Conservation (phyloP, 257 asterid species). For the Solanum okadae region DNA sequence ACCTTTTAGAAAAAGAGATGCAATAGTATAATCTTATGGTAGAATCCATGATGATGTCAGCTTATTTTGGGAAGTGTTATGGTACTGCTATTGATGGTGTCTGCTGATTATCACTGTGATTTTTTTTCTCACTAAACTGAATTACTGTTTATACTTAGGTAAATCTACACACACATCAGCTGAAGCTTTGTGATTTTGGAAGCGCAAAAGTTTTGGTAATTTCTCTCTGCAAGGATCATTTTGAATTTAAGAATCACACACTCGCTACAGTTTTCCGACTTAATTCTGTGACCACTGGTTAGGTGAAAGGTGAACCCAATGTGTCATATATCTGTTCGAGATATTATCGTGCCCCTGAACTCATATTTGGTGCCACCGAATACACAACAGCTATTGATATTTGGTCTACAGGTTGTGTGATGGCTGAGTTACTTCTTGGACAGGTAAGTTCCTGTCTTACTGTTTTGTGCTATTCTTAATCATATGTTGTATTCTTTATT, state of each 20-base stretch:
- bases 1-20: neutral
- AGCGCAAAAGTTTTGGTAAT: slow-evolving; percentile 97
- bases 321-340: slow-evolving; percentile 94
- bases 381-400: slow-evolving; percentile 93
- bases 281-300: slow-evolving; percentile 15
- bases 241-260: neutral
- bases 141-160: slow-evolving; percentile 46
- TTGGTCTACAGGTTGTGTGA: slow-evolving; percentile 97
- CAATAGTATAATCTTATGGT: neutral
- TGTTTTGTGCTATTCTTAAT: neutral
- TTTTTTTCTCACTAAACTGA: slow-evolving; percentile 14
- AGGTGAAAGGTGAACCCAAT: slow-evolving; percentile 98
- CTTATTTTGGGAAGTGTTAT: neutral
- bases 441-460: slow-evolving; percentile 36
- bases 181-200: slow-evolving; percentile 93
- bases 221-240: neutral
- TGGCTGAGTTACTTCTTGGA: slow-evolving; percentile 97
- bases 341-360: slow-evolving; percentile 99
- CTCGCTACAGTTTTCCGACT: neutral
- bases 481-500: neutral
- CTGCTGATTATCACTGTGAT: neutral
- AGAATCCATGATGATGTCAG: neutral
- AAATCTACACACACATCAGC: slow-evolving; percentile 94
- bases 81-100: neutral
- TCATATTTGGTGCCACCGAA: slow-evolving; percentile 97